Evolutionary conservation across 441 rosid genomes (phyloP).

Genomic region (Arabidopsis lyrata): DNA sequence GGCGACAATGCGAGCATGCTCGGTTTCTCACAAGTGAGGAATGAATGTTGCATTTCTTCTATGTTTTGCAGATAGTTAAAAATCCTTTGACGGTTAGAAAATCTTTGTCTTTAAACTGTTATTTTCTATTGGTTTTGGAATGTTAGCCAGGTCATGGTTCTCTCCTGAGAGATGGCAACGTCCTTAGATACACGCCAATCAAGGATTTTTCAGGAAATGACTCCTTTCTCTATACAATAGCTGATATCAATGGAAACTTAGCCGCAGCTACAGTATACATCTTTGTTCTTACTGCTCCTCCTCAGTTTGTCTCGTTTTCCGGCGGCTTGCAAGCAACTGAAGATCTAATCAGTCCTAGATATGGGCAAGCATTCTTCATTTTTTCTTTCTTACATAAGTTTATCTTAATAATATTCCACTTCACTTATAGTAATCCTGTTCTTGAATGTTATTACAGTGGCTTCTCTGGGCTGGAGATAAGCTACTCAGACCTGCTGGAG

Average conservation of each 20-base stretch:
- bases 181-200: slow-evolving; percentile 82
- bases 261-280: slow-evolving; percentile 69
- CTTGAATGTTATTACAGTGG: slow-evolving; percentile 56
- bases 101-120: background rate
- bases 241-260: slow-evolving; percentile 72
- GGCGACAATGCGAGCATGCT: slow-evolving; percentile 63
- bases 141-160: slow-evolving; percentile 83
- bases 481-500: slow-evolving; percentile 69
- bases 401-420: slow-evolving; percentile 1
- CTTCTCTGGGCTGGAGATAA: slow-evolving; percentile 70
- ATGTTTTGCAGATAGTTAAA: slow-evolving; percentile 3
- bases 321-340: slow-evolving; percentile 73
- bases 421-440: background rate
- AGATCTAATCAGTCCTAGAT: slow-evolving; percentile 73
- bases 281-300: slow-evolving; percentile 71
- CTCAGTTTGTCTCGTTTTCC: slow-evolving; percentile 76
- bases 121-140: background rate
- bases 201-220: slow-evolving; percentile 77
- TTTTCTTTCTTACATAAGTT: background rate
- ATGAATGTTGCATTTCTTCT: background rate
- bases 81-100: background rate
- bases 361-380: slow-evolving; percentile 51
- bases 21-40: slow-evolving; percentile 67
- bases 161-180: slow-evolving; percentile 63
- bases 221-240: slow-evolving; percentile 65